Evolutionary conservation across 768 basidiomycete species (phyloP).

Genomic region (Russula olivacea): DNA sequence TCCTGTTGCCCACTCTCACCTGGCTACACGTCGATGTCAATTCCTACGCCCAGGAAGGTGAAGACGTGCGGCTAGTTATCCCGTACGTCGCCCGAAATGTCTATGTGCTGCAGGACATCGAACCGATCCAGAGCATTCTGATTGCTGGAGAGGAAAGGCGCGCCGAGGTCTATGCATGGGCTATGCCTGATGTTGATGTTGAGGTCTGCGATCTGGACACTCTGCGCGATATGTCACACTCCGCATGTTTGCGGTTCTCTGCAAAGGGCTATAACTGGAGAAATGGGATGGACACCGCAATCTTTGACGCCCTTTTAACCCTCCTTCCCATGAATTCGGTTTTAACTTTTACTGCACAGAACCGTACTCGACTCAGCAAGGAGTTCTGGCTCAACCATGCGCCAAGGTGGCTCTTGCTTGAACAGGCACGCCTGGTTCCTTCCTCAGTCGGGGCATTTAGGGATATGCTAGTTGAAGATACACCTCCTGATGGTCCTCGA

Average conservation of each 20-base stretch:
- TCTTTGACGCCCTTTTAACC: neutral
- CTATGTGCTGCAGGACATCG: too few species aligned
- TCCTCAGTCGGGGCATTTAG: neutral
- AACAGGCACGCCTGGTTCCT: neutral
- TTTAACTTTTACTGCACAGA: neutral
- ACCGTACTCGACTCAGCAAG: neutral
- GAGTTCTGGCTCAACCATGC: neutral
- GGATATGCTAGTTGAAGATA: neutral
- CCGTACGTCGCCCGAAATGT: too few species aligned
- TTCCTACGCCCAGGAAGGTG: neutral
- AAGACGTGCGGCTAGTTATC: neutral
- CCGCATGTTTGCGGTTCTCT: neutral
- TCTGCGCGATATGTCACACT: neutral
- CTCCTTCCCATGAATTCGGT: neutral
- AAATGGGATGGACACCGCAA: neutral
- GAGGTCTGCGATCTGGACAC: neutral
- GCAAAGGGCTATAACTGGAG: neutral
- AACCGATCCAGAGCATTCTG: constrained; percentile 1
- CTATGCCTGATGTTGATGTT: neutral
- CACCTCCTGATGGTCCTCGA: neutral
- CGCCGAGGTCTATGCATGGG: neutral
- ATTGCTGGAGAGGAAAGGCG: neutral
- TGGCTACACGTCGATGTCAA: neutral
- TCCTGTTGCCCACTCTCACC: neutral
- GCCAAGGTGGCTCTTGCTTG: neutral